These are phyloP conservation scores for Artemisia princeps DNA, from an alignment of 140 eudicot genomes.

Conservation along the genomic window DNA sequence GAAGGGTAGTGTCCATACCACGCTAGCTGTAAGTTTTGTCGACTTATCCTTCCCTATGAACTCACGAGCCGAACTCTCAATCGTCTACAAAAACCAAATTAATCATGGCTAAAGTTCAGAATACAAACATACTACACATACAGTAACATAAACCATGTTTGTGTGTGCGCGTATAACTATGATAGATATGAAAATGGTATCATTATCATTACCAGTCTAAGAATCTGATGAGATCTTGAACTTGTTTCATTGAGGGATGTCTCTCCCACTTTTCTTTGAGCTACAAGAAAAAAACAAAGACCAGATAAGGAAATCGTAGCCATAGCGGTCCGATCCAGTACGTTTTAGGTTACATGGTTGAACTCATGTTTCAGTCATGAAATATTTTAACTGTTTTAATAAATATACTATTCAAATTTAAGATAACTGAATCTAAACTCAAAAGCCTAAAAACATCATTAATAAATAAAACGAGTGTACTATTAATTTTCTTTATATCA, in stretches of 20 bases:
- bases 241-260: conserved; percentile 93
- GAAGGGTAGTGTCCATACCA: conserved; percentile 39
- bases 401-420: neutral
- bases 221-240: conserved; percentile 96
- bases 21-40: conserved; percentile 88
- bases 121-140: conserved; percentile 4
- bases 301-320: neutral
- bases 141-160: neutral
- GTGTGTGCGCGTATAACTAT: neutral
- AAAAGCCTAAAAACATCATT: neutral
- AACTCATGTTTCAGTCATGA: too few relatives aligned
- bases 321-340: neutral
- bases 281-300: conserved; percentile 34
- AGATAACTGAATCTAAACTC: neutral
- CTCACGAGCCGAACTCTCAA: conserved; percentile 98
- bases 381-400: neutral
- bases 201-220: conserved; percentile 56
- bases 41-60: conserved; percentile 93
- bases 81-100: conserved; percentile 56
- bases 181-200: neutral
- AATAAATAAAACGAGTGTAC: neutral
- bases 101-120: conserved; percentile 7
- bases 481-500: neutral
- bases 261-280: conserved; percentile 94
- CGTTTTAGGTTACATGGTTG: neutral